Evolutionary conservation across 2,329 filamentous ascomycete genomes (phyloP).

Genomic region (Alternaria infectoria): DNA sequence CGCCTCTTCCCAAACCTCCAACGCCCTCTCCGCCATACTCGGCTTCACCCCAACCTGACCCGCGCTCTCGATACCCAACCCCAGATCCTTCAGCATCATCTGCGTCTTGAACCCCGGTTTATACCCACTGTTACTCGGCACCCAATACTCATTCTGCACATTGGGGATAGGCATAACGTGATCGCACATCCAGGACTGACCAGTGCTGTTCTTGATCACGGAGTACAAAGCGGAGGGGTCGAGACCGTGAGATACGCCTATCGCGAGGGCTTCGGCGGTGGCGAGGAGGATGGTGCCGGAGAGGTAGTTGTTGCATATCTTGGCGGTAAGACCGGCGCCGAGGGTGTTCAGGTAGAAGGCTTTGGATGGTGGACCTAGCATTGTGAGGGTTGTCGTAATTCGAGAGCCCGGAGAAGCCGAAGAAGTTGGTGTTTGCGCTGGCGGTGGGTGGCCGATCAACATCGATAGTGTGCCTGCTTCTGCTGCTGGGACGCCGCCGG

Average conservation of each 20-base stretch:
- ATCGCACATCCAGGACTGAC: slow-evolving; percentile 45
- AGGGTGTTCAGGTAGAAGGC: slow-evolving; percentile 39
- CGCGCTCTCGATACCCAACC: slow-evolving; percentile 36
- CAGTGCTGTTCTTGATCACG: slow-evolving; percentile 40
- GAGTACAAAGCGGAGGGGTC: slow-evolving; percentile 34
- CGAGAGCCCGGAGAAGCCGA: slow-evolving; percentile 3
- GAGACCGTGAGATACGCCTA: slow-evolving; percentile 39
- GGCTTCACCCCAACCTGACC: slow-evolving; percentile 34
- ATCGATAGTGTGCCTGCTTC: slow-evolving; percentile 33
- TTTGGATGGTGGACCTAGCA: slow-evolving; percentile 35
- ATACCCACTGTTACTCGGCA: slow-evolving; percentile 43
- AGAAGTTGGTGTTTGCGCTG: not conserved
- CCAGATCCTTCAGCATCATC: slow-evolving; percentile 46
- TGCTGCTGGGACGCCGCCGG: slow-evolving; percentile 42
- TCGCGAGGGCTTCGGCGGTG: slow-evolving; percentile 41
- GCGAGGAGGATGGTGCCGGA: slow-evolving; percentile 39
- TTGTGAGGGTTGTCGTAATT: slow-evolving; percentile 17
- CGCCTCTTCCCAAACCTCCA: slow-evolving; percentile 35
- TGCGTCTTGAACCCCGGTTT: slow-evolving; percentile 43
- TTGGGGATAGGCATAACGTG: slow-evolving; percentile 43
- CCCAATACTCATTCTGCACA: slow-evolving; percentile 34
- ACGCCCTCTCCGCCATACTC: slow-evolving; percentile 37
- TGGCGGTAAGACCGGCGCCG: slow-evolving; percentile 40
- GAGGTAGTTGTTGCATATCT: slow-evolving; percentile 46
- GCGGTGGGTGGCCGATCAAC: slow-evolving; percentile 34